Conservation (phyloP, 1,139 yeast genomes). For the Ogataea hybrid region DNA sequence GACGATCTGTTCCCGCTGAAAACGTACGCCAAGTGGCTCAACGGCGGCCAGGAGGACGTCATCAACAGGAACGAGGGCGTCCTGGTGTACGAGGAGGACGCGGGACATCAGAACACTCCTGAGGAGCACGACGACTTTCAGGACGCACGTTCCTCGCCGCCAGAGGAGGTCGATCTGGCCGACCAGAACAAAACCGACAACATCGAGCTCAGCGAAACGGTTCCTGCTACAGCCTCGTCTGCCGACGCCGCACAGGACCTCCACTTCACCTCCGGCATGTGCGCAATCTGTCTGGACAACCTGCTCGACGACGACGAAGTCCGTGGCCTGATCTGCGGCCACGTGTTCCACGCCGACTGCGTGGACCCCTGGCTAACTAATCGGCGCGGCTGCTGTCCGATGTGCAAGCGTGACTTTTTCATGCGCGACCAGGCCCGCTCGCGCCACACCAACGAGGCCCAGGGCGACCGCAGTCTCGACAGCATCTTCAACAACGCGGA, state of each 20-base stretch:
- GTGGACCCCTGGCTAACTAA: slow-evolving; percentile 80
- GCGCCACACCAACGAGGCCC: slow-evolving; percentile 7
- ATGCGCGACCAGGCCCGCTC: slow-evolving; percentile 34
- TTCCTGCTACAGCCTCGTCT: slow-evolving; percentile 9
- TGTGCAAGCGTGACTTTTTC: slow-evolving; percentile 74
- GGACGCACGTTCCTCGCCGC: not conserved
- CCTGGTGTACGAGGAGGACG: slow-evolving; percentile 25
- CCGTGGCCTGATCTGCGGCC: slow-evolving; percentile 78
- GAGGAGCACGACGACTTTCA: not conserved
- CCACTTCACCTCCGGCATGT: slow-evolving; percentile 67
- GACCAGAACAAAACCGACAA: slow-evolving; percentile 9
- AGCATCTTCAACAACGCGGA: slow-evolving; percentile 25
- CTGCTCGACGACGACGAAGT: slow-evolving; percentile 64
- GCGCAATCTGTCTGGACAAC: slow-evolving; percentile 76
- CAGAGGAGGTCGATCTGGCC: slow-evolving; percentile 13
- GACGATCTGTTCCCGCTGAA: slow-evolving; percentile 64
- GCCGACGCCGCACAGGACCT: slow-evolving; percentile 33
- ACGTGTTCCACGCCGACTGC: slow-evolving; percentile 78
- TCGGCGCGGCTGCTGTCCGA: slow-evolving; percentile 80
- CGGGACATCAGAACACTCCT: not conserved
- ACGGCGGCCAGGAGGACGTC: slow-evolving; percentile 49
- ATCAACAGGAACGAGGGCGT: slow-evolving; percentile 25
- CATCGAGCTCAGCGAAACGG: slow-evolving; percentile 11
- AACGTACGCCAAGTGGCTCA: slow-evolving; percentile 60
- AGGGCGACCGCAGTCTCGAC: slow-evolving; percentile 26